These are phyloP conservation scores for Megacollybia platyphylla DNA, from an alignment of 1,284 basidiomycete species.

Conservation along the genomic window DNA sequence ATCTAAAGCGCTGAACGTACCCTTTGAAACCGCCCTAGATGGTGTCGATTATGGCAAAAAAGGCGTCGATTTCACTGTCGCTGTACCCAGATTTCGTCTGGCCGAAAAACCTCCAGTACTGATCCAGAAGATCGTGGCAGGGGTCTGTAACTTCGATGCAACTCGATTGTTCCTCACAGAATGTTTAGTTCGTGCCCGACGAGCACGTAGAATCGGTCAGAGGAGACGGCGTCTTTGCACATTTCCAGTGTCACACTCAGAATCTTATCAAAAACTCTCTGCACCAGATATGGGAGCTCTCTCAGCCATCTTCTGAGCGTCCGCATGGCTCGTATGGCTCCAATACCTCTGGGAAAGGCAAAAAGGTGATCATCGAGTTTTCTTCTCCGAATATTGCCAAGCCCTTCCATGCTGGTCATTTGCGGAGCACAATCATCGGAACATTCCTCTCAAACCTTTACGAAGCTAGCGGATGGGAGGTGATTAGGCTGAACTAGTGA, in stretches of 20 bases:
- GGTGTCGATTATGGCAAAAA: background rate
- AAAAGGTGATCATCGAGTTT: constrained; percentile 79
- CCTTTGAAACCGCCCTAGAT: constrained; percentile 55
- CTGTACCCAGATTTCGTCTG: constrained; percentile 1
- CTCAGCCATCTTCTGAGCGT: constrained; percentile 33
- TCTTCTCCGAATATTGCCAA: constrained; percentile 99
- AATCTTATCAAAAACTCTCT: constrained; percentile 73
- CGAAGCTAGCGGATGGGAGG: constrained; percentile 89
- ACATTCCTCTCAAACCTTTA: constrained; percentile 90
- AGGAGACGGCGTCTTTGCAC: constrained; percentile 71
- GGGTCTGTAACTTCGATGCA: background rate
- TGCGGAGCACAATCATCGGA: constrained; percentile 96
- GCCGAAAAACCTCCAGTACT: constrained; percentile 21
- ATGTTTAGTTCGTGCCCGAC: constrained; percentile 50
- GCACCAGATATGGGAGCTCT: constrained; percentile 65
- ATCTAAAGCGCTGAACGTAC: constrained; percentile 47
- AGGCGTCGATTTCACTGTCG: background rate
- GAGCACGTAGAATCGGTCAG: constrained; percentile 55
- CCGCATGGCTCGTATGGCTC: constrained; percentile 50
- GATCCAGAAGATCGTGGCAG: background rate
- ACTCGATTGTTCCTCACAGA: background rate
- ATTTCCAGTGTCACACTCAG: constrained; percentile 64
- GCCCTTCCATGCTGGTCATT: constrained; percentile 95
- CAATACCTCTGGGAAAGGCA: constrained; percentile 66
- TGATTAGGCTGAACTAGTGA: constrained; percentile 81